phyloP scores from a whole-genome alignment of 83 land plant species.

The Diphasiastrum complanatum region DNA sequence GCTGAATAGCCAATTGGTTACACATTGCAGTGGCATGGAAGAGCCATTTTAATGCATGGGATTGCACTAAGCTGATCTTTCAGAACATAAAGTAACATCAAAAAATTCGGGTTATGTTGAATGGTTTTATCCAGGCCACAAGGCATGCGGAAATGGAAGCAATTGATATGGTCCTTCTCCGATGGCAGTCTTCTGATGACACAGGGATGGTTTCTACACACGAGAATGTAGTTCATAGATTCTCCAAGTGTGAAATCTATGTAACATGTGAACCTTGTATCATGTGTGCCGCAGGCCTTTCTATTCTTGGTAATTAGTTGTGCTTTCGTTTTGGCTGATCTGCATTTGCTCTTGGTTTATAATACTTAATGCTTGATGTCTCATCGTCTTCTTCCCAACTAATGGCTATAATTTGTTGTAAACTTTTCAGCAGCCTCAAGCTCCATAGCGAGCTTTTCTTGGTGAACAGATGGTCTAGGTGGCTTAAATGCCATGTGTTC shows the following conservation, averaged over 20 bases:
- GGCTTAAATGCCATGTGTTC: no score
- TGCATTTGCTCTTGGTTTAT: neutral
- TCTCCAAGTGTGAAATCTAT: constrained; percentile 60
- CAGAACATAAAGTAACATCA: neutral
- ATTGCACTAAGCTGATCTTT: neutral
- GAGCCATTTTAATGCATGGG: neutral
- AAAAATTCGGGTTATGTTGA: no score
- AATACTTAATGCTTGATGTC: no score
- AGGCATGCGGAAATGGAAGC: constrained; percentile 99
- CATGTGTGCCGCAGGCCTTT: constrained; percentile 92
- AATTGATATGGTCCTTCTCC: constrained; percentile 56
- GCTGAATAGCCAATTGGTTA: neutral
- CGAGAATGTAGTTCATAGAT: constrained; percentile 43
- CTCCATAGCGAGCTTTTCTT: no score
- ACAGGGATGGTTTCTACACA: constrained; percentile 34
- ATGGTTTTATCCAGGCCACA: constrained; percentile 82
- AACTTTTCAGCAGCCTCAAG: no score
- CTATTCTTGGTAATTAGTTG: constrained; percentile 55
- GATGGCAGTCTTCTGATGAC: constrained; percentile 41
- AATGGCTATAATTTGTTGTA: no score
- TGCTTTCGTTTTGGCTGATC: neutral
- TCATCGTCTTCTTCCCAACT: no score
- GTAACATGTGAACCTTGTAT: constrained; percentile 99
- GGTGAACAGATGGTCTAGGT: no score
- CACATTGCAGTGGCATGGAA: neutral